These are phyloP conservation scores for Stylonectria norvegica DNA, from an alignment of 2,329 filamentous ascomycete species.

Conservation along the genomic window DNA sequence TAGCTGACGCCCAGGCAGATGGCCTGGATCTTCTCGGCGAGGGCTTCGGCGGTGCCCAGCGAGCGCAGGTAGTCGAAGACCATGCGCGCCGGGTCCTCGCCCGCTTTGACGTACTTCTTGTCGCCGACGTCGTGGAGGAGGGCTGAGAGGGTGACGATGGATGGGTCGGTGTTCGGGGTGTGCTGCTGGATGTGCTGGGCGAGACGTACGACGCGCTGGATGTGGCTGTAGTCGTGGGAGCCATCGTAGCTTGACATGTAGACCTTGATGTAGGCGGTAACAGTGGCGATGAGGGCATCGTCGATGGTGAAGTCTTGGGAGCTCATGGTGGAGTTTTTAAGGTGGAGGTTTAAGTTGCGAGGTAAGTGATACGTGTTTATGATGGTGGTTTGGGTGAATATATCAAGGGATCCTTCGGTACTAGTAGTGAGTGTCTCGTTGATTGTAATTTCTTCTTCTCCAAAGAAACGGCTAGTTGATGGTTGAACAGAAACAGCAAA, in stretches of 20 bases:
- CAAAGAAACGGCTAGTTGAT: too few species aligned
- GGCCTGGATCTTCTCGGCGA: constrained; percentile 65
- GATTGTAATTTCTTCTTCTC: too few species aligned
- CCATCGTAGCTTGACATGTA: constrained; percentile 79
- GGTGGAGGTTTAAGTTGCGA: constrained; percentile 9
- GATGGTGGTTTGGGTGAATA: too few species aligned
- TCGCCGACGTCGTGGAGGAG: constrained; percentile 88
- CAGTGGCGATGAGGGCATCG: constrained; percentile 49
- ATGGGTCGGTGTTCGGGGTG: constrained; percentile 39
- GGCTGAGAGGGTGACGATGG: constrained; percentile 64
- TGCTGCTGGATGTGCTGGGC: constrained; percentile 60
- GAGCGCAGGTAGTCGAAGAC: constrained; percentile 54
- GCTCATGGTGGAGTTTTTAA: constrained; percentile 19
- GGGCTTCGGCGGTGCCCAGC: constrained; percentile 51
- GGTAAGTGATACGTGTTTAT: constrained; percentile 5
- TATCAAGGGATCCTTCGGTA: too few species aligned
- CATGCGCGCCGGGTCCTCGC: constrained; percentile 54
- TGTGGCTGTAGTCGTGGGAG: constrained; percentile 85
- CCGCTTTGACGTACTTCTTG: constrained; percentile 68
- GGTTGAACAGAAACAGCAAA: too few species aligned
- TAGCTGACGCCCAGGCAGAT: constrained; percentile 78
- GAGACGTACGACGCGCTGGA: constrained; percentile 73
- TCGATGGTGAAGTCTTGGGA: constrained; percentile 25
- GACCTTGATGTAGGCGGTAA: constrained; percentile 60
- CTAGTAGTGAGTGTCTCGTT: too few species aligned